Evolutionary conservation across 352 stramenopile species (phyloP), one percentile per base, ranked within the genome.

Genomic region (Globisporangium orthogonon): DNA sequence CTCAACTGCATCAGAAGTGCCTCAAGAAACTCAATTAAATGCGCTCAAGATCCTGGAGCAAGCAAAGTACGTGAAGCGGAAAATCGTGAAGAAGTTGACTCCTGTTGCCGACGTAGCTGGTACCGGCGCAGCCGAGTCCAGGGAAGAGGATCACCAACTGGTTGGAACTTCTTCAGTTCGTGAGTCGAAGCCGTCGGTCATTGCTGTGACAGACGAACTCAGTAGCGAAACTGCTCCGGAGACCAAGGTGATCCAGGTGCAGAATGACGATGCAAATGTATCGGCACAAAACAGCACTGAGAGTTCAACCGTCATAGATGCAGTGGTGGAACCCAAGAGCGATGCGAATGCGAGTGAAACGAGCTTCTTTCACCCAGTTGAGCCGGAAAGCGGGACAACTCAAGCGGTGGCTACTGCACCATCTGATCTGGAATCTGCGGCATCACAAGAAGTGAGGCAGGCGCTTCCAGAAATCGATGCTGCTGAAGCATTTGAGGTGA

Each of bases 51-150:
- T 61, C 13, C 40, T 67, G 5, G 35, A 51, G 2, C 28, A 60
- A 43, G 62, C 61, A 28, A 60, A 65, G 40, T 67, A 67, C 15
- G 58, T 67, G 40, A 64, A 60, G 46, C 61, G 61, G 33, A 64
- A 61, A 29, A 47, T 64, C 35, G n/a, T 44, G 0, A 65, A 65
- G 37, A 18, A n/a, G 7, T 64, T 54, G 48, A 35, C 31, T 43
- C 31, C 47, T 43, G 48, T 35, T 39, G 7, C 46, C 2, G 47
- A 14, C 29, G 48, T 3, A 18, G 3, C 51, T 23, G 35, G n/a
- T 39, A 17, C 45, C 17, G 56, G 40, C 10, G 18, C 43, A 14
- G 30, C 9, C 43, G 9, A 3, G 7, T 29, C 43, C 43, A 29
- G 6, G 43, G 43, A 48, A 2, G 43, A 48, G 5, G 18, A 30